These are phyloP conservation scores for Clonostachys rhizophaga DNA, from an alignment of 2,329 filamentous ascomycete species.

Conservation along the genomic window DNA sequence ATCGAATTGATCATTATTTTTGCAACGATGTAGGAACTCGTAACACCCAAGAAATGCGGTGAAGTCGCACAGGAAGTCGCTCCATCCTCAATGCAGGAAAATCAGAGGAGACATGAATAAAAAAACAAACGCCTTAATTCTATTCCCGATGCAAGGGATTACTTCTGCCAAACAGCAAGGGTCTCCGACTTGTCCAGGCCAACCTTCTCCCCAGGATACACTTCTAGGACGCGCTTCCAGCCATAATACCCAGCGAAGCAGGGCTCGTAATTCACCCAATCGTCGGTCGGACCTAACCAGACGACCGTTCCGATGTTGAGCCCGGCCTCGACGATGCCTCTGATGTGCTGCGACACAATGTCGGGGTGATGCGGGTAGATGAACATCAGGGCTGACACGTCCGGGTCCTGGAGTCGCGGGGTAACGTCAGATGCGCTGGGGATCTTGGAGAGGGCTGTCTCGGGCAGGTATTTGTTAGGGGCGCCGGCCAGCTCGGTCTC, in stretches of 20 bases:
- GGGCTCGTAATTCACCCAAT: slow-evolving; percentile 14
- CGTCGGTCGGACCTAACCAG: slow-evolving; percentile 15
- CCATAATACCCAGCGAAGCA: slow-evolving; percentile 6
- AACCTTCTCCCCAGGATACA: no score
- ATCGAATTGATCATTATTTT: no score
- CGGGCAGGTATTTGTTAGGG: slow-evolving; percentile 16
- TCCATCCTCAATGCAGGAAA: no score
- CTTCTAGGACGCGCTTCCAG: no score
- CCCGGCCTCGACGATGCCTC: neutral
- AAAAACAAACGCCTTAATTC: no score
- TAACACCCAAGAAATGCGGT: no score
- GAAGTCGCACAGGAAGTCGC: no score
- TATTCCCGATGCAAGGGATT: no score
- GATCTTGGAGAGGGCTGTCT: slow-evolving; percentile 16
- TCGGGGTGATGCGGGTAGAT: slow-evolving; percentile 23
- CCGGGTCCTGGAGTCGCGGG: slow-evolving; percentile 12
- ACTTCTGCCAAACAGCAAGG: no score
- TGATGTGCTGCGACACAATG: slow-evolving; percentile 17
- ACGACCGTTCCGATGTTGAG: slow-evolving; percentile 7
- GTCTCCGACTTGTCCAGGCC: no score
- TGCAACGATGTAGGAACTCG: no score
- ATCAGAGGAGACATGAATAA: no score
- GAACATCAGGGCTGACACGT: slow-evolving; percentile 18
- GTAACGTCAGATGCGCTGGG: slow-evolving; percentile 21
- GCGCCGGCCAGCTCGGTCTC: slow-evolving; percentile 6